Percentiles rank a stretch among this genome's conserved stretches.
These are phyloP conservation scores for Podaxis sp. DNA, from an alignment of 768 basidiomycete species.

Conservation along the genomic window DNA sequence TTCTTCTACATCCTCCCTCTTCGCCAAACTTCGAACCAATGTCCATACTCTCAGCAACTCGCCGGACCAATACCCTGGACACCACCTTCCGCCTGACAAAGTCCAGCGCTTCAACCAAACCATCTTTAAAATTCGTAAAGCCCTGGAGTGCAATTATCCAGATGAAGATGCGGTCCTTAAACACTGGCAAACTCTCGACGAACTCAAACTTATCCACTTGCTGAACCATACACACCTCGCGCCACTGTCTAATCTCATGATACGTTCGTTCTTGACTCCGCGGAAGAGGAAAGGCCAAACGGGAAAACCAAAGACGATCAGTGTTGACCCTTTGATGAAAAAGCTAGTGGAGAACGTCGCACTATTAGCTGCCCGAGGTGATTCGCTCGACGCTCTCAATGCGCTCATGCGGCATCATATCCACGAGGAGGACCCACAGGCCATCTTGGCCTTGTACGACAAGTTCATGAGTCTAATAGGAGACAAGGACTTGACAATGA, in stretches of 20 bases:
- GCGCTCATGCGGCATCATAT: slow-evolving; percentile 51
- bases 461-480: slow-evolving; percentile 31
- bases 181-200: slow-evolving; percentile 45
- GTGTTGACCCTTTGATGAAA: slow-evolving; percentile 5
- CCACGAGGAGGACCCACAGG: slow-evolving; percentile 35
- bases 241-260: slow-evolving; percentile 33
- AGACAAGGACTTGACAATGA: slow-evolving; percentile 17
- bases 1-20: slow-evolving; percentile 9
- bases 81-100: slow-evolving; percentile 17
- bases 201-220: slow-evolving; percentile 42
- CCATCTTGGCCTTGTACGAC: slow-evolving; percentile 46
- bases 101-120: slow-evolving; percentile 28
- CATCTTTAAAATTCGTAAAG: slow-evolving; percentile 38
- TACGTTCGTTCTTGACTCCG: slow-evolving; percentile 1
- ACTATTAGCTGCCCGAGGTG: slow-evolving; percentile 43
- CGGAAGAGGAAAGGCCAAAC: background rate
- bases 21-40: slow-evolving; percentile 7
- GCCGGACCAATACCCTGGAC: background rate
- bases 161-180: slow-evolving; percentile 30
- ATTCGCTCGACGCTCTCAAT: slow-evolving; percentile 47
- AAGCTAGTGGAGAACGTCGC: slow-evolving; percentile 45
- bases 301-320: too few relatives aligned
- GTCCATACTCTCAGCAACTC: background rate
- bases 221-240: slow-evolving; percentile 44
- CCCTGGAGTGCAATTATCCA: slow-evolving; percentile 27